These are phyloP conservation scores for Xylaria grammica DNA, from an alignment of 495 filamentous ascomycete species.

Conservation along the genomic window DNA sequence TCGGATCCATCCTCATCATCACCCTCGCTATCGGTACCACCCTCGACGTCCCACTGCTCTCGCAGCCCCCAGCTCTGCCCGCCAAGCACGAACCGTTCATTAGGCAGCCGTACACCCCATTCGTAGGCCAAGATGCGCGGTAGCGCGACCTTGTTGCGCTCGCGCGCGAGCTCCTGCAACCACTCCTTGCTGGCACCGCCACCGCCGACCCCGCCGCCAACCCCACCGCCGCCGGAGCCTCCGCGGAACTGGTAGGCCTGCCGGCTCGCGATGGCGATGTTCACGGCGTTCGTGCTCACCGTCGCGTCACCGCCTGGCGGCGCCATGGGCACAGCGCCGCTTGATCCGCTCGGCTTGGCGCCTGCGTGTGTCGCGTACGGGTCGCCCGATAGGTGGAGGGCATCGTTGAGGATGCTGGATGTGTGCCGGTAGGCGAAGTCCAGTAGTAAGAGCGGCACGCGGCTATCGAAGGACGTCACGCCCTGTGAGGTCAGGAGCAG, in stretches of 20 bases:
- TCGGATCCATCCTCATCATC: slow-evolving; percentile 48
- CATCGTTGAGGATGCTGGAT: slow-evolving; percentile 68
- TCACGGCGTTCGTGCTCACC: slow-evolving; percentile 52
- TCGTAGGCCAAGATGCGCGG: slow-evolving; percentile 74
- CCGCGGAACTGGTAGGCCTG: slow-evolving; percentile 59
- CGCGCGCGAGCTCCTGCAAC: slow-evolving; percentile 78
- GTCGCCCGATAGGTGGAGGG: slow-evolving; percentile 66
- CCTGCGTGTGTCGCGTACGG: slow-evolving; percentile 63
- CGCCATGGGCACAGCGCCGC: slow-evolving; percentile 52
- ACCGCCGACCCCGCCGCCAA: slow-evolving; percentile 35
- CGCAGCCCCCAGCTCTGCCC: slow-evolving; percentile 83
- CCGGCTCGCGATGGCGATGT: slow-evolving; percentile 55
- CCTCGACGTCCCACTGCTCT: slow-evolving; percentile 70
- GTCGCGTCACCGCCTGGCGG: slow-evolving; percentile 47
- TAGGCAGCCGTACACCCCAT: slow-evolving; percentile 83
- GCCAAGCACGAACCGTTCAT: slow-evolving; percentile 89
- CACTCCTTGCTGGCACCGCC: slow-evolving; percentile 80
- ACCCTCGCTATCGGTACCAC: slow-evolving; percentile 43
- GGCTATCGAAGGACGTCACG: slow-evolving; percentile 88
- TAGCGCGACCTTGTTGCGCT: slow-evolving; percentile 80
- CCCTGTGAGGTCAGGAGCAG: slow-evolving; percentile 86
- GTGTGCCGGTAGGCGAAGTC: slow-evolving; percentile 94
- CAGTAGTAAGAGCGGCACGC: slow-evolving; percentile 90
- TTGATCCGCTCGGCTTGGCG: slow-evolving; percentile 48
- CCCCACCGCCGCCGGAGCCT: slow-evolving; percentile 35